Evolutionary conservation across 768 basidiomycete genomes (phyloP), one percentile per base, ranked within the genome.

Genomic region (Botryobasidium botryosum): DNA sequence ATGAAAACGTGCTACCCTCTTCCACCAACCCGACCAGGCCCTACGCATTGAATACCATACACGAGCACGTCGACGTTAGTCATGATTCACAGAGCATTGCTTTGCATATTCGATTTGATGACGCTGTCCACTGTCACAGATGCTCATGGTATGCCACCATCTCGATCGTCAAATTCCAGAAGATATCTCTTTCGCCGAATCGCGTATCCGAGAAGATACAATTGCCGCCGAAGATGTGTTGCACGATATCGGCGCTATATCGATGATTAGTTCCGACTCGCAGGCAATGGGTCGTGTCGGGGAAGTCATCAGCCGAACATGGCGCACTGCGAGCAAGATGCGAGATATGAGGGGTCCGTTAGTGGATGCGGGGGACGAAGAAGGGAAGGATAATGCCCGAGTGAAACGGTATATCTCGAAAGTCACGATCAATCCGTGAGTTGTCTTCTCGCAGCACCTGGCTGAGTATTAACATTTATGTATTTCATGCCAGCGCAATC

Each of bases 131-230:
- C 1, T 4, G n/a, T n/a, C 12, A 3, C 53, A 94, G 91, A 99
- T 97, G 94, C 68, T 97, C 20, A 96, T 97, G 88, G 90, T 96
- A n/a, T 94, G 90, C 60, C 92, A 99, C 59, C 92, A 99, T 60
- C 73, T 99, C 45, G 87, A 94, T 63, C 75, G 68, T 52, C 72
- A 69, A n/a, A 87, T 92, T 52, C 73, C 81, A 1, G 94, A 99
- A 63, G 94, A 99, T 53, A 68, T 96, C 33, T 75, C 82, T 1
- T 99, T 99, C 54, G 92, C 94, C 3, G 91, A 97, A 51, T 96
- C 92, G 6, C 82, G 94, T 28, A 97, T 99, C 54, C 75, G 94
- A 28, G 87, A 76, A 0, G 92, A 97, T 64, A 99, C 94, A 0
- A 80, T 97, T 35, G 94, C 94, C 0, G 94, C 94, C 1, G 94